A percentile compares a stretch with the other conserved stretches of the same genome.
phyloP scores from a whole-genome alignment of 768 basidiomycete genomes.

The Boletus vermiculosoides region DNA sequence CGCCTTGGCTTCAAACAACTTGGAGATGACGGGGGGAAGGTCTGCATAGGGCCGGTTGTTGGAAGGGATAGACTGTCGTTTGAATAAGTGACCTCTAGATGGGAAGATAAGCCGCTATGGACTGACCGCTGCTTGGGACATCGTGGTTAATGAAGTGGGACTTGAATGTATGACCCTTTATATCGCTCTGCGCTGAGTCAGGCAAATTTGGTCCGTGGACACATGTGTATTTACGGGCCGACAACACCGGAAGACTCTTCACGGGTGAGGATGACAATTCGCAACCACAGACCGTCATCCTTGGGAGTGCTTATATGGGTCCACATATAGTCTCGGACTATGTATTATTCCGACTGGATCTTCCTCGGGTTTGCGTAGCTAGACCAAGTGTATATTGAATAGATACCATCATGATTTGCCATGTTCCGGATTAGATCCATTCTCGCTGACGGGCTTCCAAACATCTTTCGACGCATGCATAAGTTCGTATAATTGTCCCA shows the following conservation, averaged over 20 bases:
- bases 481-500: slow-evolving; percentile 91
- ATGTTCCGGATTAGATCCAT: slow-evolving; percentile 4
- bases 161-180: slow-evolving; percentile 5
- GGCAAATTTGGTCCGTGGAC: slow-evolving; percentile 4
- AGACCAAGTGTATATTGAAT: slow-evolving; percentile 8
- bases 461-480: slow-evolving; percentile 89
- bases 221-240: slow-evolving; percentile 8
- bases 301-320: slow-evolving; percentile 1
- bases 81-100: neutral
- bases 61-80: slow-evolving; percentile 40
- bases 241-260: neutral
- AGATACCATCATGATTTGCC: slow-evolving; percentile 12
- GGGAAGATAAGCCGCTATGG: neutral
- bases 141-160: slow-evolving; percentile 15
- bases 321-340: slow-evolving; percentile 1
- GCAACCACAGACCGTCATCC: neutral
- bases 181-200: slow-evolving; percentile 9
- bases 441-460: slow-evolving; percentile 59
- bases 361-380: neutral
- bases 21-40: slow-evolving; percentile 49
- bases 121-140: slow-evolving; percentile 42
- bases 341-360: slow-evolving; percentile 3
- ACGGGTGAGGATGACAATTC: neutral
- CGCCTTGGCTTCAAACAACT: slow-evolving; percentile 66
- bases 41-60: slow-evolving; percentile 46